A percentile compares a stretch with the other conserved stretches of the same genome.
Conservation (phyloP, 2,329 filamentous ascomycete genomes). For the Aurifilum marmelostoma region DNA sequence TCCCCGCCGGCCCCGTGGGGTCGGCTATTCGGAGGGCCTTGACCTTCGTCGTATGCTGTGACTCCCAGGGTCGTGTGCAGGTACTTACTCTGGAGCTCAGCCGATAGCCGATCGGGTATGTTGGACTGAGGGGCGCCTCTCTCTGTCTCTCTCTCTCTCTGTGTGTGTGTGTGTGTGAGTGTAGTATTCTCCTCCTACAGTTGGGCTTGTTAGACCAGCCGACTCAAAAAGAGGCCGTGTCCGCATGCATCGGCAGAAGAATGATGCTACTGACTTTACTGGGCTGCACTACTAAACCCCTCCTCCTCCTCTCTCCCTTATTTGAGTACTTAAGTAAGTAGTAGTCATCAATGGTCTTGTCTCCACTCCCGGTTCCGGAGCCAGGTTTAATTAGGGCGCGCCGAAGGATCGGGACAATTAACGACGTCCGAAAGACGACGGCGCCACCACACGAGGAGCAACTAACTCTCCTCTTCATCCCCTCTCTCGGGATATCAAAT, state of each 20-base stretch:
- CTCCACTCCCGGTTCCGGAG: not conserved
- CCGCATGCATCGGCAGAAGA: not conserved
- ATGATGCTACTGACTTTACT: no score
- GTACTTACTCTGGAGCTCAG: not conserved
- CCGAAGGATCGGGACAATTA: not conserved
- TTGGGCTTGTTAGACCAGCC: no score
- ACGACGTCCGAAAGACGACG: not conserved
- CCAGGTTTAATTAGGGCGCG: not conserved
- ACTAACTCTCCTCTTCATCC: not conserved
- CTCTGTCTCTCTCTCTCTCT: no score
- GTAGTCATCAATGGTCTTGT: not conserved
- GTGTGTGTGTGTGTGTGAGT: no score
- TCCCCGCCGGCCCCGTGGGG: not conserved
- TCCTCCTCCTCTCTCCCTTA: not conserved
- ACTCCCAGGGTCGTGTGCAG: no score
- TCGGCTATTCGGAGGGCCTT: not conserved
- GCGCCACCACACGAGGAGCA: not conserved
- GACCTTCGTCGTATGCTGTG: not conserved
- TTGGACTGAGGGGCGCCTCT: no score
- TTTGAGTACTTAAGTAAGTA: no score
- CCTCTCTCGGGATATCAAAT: not conserved
- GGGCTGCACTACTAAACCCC: no score
- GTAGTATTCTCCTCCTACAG: no score
- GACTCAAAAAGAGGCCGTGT: not conserved
- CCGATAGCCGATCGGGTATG: constrained; percentile 4